These are phyloP conservation scores for Tuber microsphaerosporum DNA, from an alignment of 495 filamentous ascomycete species.

Conservation along the genomic window DNA sequence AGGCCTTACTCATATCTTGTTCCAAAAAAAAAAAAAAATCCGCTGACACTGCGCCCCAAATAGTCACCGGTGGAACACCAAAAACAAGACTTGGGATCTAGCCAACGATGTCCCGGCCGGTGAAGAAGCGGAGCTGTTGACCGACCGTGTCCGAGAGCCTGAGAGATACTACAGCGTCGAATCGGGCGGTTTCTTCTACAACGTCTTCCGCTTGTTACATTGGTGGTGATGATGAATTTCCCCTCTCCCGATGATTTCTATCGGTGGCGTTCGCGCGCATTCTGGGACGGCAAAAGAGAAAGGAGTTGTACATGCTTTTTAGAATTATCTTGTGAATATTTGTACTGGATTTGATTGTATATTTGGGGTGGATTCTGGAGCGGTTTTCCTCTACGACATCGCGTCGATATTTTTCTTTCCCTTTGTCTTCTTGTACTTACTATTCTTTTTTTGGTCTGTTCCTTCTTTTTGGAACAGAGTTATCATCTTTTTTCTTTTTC, in stretches of 20 bases:
- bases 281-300: slow-evolving; percentile 7
- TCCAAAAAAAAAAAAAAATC: neutral
- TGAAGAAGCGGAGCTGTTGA: neutral
- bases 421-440: neutral
- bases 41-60: neutral
- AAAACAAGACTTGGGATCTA: slow-evolving; percentile 36
- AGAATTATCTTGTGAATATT: slow-evolving; percentile 41
- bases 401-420: slow-evolving; percentile 7
- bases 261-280: neutral
- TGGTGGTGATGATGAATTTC: slow-evolving; percentile 34
- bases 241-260: neutral
- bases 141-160: slow-evolving; percentile 29
- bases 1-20: neutral
- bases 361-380: slow-evolving; percentile 43
- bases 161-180: slow-evolving; percentile 37
- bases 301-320: slow-evolving; percentile 25
- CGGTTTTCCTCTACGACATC: neutral
- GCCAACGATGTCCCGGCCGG: slow-evolving; percentile 32
- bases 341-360: slow-evolving; percentile 39
- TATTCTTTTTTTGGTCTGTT: neutral
- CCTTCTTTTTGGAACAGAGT: neutral
- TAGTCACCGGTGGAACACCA: slow-evolving; percentile 39
- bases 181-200: slow-evolving; percentile 37
- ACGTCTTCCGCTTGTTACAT: slow-evolving; percentile 36
- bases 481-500: neutral